Evolutionary conservation across 345 rosid species (phyloP), one percentile per base, ranked within the genome.

Genomic region (Brassica cretica): DNA sequence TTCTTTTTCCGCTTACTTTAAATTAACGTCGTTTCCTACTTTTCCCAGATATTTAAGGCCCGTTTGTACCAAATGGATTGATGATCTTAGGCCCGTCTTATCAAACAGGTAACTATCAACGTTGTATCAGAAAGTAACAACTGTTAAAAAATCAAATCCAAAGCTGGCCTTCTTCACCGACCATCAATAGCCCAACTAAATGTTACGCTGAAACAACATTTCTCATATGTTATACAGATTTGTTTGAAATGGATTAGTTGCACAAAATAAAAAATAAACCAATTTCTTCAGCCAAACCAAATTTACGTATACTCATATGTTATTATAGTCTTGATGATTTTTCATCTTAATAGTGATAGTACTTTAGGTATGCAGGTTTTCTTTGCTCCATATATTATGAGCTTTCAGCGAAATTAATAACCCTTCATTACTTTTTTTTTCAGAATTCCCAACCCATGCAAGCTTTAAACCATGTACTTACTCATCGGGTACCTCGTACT

Each of bases 401-500:
- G 76, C 72, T 71, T 71, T 71, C 62, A 19, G 58, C 62, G 37
- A 78, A 65, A 65, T 65, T 19, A 65, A 56, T 66, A 72, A 41
- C 19, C 37, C 68, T 66, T 58, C 76, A 66, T 71, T 19, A 35
- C 72, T 39, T 53, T 29, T 78, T 66, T 65, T 78, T 66, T 65
- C 53, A 19, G n/a, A 27, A 58, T 78, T 59, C 63, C 55, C 39
- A 72, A 65, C 39, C 53, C 53, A 68, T 66, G 72, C 30, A 65
- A 78, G 67, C 67, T 65, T 71, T 39, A 37, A 18, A 58, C 61
- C n/a, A 8, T 65, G 76, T 9, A 66, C 76, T 60, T 65, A 70
- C 70, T 53, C 59, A 64, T 64, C 71, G 44, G 37, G 66, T 77
- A 78, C 76, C 39, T 71, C 72, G 76, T 78, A 71, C 76, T 18